Conservation (phyloP, 2,329 filamentous ascomycete genomes). For the Emmonsiellopsis sp. region DNA sequence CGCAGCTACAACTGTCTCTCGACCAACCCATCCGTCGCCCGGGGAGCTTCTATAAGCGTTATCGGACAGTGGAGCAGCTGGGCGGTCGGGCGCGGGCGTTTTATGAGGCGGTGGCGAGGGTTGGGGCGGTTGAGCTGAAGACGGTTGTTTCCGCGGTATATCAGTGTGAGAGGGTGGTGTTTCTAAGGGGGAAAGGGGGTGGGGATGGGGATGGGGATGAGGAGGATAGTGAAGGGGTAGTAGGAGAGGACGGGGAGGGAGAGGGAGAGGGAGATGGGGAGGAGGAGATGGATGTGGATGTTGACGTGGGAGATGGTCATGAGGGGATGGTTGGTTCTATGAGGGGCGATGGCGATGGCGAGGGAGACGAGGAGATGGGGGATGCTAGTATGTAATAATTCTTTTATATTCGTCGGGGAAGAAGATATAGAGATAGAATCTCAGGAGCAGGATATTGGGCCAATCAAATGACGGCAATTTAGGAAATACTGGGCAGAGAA, state of each 20-base stretch:
- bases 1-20: neutral
- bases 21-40: constrained; percentile 28
- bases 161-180: constrained; percentile 34
- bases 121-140: constrained; percentile 41
- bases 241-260: constrained; percentile 12
- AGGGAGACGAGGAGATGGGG: constrained; percentile 11
- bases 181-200: constrained; percentile 9
- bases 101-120: constrained; percentile 41
- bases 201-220: neutral
- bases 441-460: no score
- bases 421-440: no score
- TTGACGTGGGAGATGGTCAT: constrained; percentile 9
- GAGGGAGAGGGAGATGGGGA: neutral
- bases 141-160: constrained; percentile 43
- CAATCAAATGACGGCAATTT: no score
- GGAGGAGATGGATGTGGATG: neutral
- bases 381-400: neutral
- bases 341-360: neutral
- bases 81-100: constrained; percentile 37
- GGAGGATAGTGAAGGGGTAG: constrained; percentile 25
- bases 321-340: constrained; percentile 9
- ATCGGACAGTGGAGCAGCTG: constrained; percentile 40
- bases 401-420: neutral
- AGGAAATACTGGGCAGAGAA: no score
- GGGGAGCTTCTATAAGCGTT: constrained; percentile 42